Conservation (phyloP, 2,329 filamentous ascomycete genomes). For the Dothistroma septosporum region DNA sequence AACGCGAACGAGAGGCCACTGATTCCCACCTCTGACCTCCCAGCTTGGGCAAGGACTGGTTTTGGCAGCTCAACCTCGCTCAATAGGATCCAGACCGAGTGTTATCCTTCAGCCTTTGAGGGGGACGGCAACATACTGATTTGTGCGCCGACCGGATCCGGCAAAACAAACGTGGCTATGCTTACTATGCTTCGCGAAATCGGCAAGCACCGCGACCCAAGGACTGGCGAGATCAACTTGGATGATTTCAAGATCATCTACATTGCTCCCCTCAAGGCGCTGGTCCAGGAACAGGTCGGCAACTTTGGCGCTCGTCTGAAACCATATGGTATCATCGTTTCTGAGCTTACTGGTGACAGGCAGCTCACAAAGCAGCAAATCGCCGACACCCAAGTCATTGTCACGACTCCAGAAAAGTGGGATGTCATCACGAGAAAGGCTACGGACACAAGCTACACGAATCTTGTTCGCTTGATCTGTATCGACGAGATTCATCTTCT, state of each 20-base stretch:
- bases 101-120: constrained; percentile 83
- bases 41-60: constrained; percentile 83
- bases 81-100: constrained; percentile 94
- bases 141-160: constrained; percentile 93
- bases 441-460: constrained; percentile 93
- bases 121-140: constrained; percentile 97
- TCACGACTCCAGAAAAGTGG: constrained; percentile 98
- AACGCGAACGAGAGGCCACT: constrained; percentile 71
- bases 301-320: constrained; percentile 92
- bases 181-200: constrained; percentile 92
- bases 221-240: constrained; percentile 89
- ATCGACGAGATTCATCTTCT: constrained; percentile 98
- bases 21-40: constrained; percentile 80
- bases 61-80: constrained; percentile 83
- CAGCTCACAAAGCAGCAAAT: constrained; percentile 99
- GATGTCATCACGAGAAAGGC: constrained; percentile 98
- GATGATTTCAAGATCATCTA: constrained; percentile 99
- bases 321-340: constrained; percentile 83
- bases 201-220: constrained; percentile 84
- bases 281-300: constrained; percentile 96
- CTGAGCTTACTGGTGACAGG: constrained; percentile 95
- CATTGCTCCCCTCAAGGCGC: constrained; percentile 89
- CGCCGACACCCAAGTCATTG: constrained; percentile 93
- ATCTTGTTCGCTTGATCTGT: constrained; percentile 90
- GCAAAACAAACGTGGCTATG: constrained; percentile 99